A percentile compares a stretch with the other conserved stretches of the same genome.
phyloP scores from a whole-genome alignment of 345 rosid genomes.

The Toxicodendron radicans region DNA sequence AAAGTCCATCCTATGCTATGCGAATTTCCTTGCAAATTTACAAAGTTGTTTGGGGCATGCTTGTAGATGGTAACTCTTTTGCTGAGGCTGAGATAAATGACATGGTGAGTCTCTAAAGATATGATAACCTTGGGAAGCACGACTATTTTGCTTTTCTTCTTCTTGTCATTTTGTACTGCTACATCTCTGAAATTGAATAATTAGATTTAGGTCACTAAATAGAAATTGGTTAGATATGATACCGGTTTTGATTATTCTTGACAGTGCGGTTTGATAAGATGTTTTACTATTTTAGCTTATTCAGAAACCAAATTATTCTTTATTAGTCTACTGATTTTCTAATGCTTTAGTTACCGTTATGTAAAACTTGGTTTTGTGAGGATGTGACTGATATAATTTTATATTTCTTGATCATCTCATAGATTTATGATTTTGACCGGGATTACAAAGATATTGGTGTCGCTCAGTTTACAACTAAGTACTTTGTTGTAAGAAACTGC shows the following conservation, averaged over 20 bases:
- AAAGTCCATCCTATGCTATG: constrained; percentile 99
- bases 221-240: background rate
- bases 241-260: background rate
- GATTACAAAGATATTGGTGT: constrained; percentile 96
- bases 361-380: constrained; percentile 6
- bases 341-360: constrained; percentile 10
- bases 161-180: background rate
- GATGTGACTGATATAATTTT: constrained; percentile 22
- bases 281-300: background rate
- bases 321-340: constrained; percentile 3
- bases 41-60: constrained; percentile 97
- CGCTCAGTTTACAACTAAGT: constrained; percentile 86
- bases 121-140: background rate
- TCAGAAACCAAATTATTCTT: background rate
- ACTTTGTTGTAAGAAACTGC: constrained; percentile 83
- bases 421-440: constrained; percentile 98
- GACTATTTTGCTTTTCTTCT: constrained; percentile 7
- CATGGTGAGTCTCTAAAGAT: constrained; percentile 63
- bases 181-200: background rate
- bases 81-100: constrained; percentile 99
- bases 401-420: constrained; percentile 21
- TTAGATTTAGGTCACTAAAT: background rate
- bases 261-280: background rate
- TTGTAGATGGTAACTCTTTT: constrained; percentile 93
- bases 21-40: constrained; percentile 85